A percentile compares a stretch with the other conserved stretches of the same genome.
Evolutionary conservation across 1,284 basidiomycete species (phyloP).

Genomic region (Trametes pubescens): DNA sequence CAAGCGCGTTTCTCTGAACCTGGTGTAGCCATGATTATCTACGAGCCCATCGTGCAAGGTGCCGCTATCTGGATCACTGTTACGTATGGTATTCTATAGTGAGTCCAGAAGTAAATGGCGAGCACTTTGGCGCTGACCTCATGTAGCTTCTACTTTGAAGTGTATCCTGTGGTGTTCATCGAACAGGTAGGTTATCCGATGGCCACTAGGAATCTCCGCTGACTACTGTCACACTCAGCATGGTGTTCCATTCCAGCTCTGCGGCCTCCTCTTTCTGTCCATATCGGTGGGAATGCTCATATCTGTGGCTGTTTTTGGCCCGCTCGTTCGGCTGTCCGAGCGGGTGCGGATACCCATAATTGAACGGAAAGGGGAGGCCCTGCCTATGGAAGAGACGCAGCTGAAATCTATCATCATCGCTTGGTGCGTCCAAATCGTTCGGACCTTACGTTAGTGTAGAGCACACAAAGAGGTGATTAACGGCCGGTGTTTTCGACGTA

Average conservation of each 20-base stretch:
- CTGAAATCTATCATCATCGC: conserved; percentile 32
- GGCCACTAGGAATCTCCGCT: not conserved
- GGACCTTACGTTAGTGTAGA: not conserved
- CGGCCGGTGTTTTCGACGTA: not conserved
- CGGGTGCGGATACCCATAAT: conserved; percentile 15
- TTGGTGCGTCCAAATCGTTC: conserved; percentile 15
- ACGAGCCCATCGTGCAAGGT: conserved; percentile 40
- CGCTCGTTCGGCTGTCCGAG: conserved; percentile 18
- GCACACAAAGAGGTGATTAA: not conserved
- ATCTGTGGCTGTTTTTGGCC: conserved; percentile 10
- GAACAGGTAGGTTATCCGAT: conserved; percentile 6
- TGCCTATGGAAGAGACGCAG: conserved; percentile 29
- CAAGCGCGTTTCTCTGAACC: not conserved
- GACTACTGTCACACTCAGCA: conserved; percentile 1
- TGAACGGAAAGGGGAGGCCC: conserved; percentile 14
- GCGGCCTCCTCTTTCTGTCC: conserved; percentile 22
- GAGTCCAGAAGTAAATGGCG: conserved; percentile 4
- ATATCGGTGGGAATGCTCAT: conserved; percentile 19
- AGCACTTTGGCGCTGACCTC: not conserved
- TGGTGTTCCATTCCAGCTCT: conserved; percentile 18
- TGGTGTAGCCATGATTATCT: conserved; percentile 37
- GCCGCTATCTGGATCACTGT: conserved; percentile 40
- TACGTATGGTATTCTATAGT: conserved; percentile 43
- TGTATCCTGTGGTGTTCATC: conserved; percentile 39
- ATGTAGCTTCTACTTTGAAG: conserved; percentile 41